phyloP scores from a whole-genome alignment of 2,329 filamentous ascomycete genomes.

The Trichoderma oligosporum region DNA sequence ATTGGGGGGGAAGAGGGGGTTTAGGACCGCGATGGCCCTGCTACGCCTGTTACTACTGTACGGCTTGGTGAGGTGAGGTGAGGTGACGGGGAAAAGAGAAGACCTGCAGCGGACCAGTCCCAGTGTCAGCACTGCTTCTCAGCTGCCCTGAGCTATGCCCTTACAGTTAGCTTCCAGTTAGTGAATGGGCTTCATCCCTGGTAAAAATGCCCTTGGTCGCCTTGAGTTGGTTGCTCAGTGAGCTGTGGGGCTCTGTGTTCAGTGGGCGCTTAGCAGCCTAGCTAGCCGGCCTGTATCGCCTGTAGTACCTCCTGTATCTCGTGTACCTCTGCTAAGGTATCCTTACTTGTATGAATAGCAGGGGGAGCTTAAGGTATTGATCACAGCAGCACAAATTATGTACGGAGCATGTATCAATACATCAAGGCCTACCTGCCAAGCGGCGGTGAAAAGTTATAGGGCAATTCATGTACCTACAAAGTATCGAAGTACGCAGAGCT shows the following conservation, averaged over 20 bases:
- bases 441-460: constrained; percentile 15
- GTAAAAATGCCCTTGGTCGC: constrained; percentile 12
- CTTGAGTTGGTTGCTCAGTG: constrained; percentile 19
- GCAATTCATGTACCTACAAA: no score
- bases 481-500: no score
- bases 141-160: constrained; percentile 16
- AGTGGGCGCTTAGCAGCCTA: constrained; percentile 19
- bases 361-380: not conserved
- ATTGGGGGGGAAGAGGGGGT: constrained; percentile 22
- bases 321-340: not conserved
- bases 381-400: not conserved
- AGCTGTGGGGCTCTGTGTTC: constrained; percentile 16
- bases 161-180: constrained; percentile 14
- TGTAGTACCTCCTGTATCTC: not conserved
- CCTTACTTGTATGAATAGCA: not conserved
- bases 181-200: constrained; percentile 13
- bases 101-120: constrained; percentile 12
- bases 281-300: not conserved
- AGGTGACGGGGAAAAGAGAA: no score
- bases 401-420: not conserved
- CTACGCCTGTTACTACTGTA: not conserved
- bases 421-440: constrained; percentile 6
- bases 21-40: constrained; percentile 13
- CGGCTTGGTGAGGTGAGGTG: not conserved
- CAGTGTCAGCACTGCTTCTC: constrained; percentile 18